Percentiles rank a stretch among this genome's conserved stretches.
phyloP scores from a whole-genome alignment of 106 monocot species.

The Phalaenopsis aphrodite region DNA sequence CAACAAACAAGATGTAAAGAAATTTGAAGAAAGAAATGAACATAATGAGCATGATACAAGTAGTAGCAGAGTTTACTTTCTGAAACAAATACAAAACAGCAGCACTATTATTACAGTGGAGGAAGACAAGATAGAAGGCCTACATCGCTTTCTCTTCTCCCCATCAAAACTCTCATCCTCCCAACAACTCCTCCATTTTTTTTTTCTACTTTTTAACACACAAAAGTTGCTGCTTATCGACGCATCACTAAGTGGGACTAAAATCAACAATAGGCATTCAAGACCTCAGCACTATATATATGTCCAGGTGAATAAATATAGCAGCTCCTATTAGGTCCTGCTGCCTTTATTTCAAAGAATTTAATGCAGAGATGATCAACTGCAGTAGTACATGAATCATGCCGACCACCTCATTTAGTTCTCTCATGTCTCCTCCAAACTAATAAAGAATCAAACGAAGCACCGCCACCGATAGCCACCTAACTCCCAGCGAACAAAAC shows the following conservation, averaged over 20 bases:
- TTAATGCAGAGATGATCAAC: slow-evolving; percentile 14
- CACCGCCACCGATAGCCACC: slow-evolving; percentile 1
- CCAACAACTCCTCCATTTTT: neutral
- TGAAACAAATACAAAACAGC: neutral
- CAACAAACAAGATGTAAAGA: neutral
- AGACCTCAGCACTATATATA: slow-evolving; percentile 2
- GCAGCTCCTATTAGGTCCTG: neutral
- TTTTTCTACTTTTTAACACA: neutral
- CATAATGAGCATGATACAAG: neutral
- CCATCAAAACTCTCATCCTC: neutral
- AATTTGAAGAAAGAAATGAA: neutral
- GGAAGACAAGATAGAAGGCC: neutral
- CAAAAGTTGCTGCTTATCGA: neutral
- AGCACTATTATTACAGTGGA: slow-evolving; percentile 1
- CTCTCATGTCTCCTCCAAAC: slow-evolving; percentile 8
- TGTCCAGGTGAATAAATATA: slow-evolving; percentile 3
- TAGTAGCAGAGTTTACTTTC: neutral
- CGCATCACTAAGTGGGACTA: neutral
- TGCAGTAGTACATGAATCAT: slow-evolving; percentile 13
- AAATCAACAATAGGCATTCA: neutral
- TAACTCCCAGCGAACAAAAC: slow-evolving; percentile 7
- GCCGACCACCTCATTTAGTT: neutral
- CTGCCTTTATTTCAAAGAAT: slow-evolving; percentile 25
- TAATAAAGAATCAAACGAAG: slow-evolving; percentile 24
- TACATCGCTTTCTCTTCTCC: neutral